A percentile compares a stretch with the other conserved stretches of the same genome.
Conservation (phyloP, 73 alveolate species). For the Paramecium primaurelia region DNA sequence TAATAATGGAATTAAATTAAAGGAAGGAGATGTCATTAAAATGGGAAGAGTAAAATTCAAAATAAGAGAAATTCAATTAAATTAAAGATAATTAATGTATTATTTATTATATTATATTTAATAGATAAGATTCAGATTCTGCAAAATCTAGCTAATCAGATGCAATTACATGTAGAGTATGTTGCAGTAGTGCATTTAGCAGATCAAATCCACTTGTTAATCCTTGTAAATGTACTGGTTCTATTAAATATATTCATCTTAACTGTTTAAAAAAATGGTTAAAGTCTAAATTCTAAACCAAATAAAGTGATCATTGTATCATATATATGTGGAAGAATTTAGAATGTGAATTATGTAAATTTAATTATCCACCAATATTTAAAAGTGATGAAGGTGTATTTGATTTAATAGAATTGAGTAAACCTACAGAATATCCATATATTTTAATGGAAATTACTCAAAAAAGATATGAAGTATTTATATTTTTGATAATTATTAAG, state of each 20-base stretch:
- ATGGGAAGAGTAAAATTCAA: slow-evolving; percentile 56
- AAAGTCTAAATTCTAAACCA: slow-evolving; percentile 41
- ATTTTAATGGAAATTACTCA: background rate
- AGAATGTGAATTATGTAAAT: slow-evolving; percentile 59
- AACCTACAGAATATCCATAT: slow-evolving; percentile 18
- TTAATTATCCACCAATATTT: slow-evolving; percentile 23
- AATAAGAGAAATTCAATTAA: slow-evolving; percentile 11
- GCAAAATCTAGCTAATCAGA: background rate
- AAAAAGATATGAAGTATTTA: background rate
- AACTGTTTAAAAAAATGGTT: slow-evolving; percentile 70
- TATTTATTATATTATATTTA: background rate
- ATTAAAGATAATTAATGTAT: background rate
- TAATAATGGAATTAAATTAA: background rate
- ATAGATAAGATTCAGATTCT: slow-evolving; percentile 36
- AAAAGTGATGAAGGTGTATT: slow-evolving; percentile 45
- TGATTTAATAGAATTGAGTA: slow-evolving; percentile 38
- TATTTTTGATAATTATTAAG: background rate
- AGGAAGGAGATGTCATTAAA: slow-evolving; percentile 46
- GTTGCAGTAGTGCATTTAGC: slow-evolving; percentile 47
- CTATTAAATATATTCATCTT: slow-evolving; percentile 64
- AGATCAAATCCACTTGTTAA: slow-evolving; percentile 57
- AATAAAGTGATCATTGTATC: background rate
- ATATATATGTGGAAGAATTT: slow-evolving; percentile 54
- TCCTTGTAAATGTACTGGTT: slow-evolving; percentile 68
- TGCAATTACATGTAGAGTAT: slow-evolving; percentile 59